Conservation (phyloP, 1,284 basidiomycete species). For the Pseudozyma tsukubaensis region DNA sequence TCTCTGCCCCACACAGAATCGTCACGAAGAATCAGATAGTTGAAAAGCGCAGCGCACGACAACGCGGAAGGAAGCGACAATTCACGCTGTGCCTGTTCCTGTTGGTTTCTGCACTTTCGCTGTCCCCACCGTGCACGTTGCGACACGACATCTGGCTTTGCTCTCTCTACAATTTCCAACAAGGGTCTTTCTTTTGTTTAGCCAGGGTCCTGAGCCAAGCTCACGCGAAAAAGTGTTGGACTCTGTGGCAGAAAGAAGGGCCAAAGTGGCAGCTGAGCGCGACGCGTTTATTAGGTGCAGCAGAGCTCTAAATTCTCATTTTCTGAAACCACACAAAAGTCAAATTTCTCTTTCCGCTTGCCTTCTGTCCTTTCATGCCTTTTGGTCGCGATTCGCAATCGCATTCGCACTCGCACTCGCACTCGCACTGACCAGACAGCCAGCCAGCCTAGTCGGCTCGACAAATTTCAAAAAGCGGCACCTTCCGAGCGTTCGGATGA, state of each 20-base stretch:
- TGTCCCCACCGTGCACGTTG: too few species aligned
- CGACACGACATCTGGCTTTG: not conserved
- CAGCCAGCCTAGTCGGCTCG: too few species aligned
- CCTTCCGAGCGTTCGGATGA: not conserved
- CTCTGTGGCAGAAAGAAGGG: not conserved
- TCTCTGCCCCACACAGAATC: too few species aligned
- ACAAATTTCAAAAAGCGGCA: too few species aligned
- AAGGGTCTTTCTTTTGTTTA: not conserved
- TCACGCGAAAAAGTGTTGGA: constrained; percentile 4
- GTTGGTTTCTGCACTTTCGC: too few species aligned
- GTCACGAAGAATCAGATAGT: too few species aligned
- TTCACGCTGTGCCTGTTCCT: too few species aligned
- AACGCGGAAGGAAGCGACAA: too few species aligned
- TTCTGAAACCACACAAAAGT: not conserved
- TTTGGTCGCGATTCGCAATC: too few species aligned
- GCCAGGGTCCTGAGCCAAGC: not conserved
- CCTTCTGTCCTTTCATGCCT: too few species aligned
- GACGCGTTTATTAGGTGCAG: constrained; percentile 6
- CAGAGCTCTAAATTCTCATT: not conserved
- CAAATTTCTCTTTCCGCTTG: not conserved
- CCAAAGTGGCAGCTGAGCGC: not conserved
- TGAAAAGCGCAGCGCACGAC: too few species aligned
- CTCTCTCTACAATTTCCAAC: too few species aligned
- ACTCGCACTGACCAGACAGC: constrained; percentile 2
- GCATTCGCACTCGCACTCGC: not conserved